Conservation (phyloP, 176 grass and related monocot genomes). For the Canna indica region DNA sequence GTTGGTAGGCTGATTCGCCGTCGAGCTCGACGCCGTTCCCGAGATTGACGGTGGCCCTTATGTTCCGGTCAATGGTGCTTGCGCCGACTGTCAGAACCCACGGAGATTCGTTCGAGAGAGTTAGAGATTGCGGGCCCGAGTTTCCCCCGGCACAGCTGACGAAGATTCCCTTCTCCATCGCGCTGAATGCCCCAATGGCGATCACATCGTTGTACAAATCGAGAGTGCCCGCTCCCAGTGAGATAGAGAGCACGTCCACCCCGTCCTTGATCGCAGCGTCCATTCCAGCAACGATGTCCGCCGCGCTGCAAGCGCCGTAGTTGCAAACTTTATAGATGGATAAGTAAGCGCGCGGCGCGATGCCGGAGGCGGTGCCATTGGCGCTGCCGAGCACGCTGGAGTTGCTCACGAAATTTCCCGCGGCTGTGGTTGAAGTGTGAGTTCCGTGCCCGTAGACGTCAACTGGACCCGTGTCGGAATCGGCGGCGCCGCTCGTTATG, state of each 20-base stretch:
- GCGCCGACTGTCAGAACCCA: conserved; percentile 65
- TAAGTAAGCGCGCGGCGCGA: conserved; percentile 38
- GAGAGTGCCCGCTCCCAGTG: background rate
- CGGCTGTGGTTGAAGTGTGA: conserved; percentile 46
- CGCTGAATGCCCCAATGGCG: conserved; percentile 21
- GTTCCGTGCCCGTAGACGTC: conserved; percentile 41
- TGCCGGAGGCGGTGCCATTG: conserved; percentile 36
- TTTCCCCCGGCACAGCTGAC: conserved; percentile 43
- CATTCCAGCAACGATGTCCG: conserved; percentile 28
- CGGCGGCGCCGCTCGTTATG: background rate
- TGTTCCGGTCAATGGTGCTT: conserved; percentile 44
- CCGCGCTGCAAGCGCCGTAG: background rate
- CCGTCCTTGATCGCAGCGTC: conserved; percentile 43
- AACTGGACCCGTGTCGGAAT: background rate
- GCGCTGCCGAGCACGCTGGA: conserved; percentile 39
- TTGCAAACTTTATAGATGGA: conserved; percentile 43
- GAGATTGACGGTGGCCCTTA: conserved; percentile 25
- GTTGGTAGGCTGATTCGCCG: conserved; percentile 41
- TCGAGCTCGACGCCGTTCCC: conserved; percentile 31
- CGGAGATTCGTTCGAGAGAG: conserved; percentile 36
- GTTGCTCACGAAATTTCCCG: conserved; percentile 21
- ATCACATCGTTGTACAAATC: conserved; percentile 27
- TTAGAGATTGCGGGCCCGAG: conserved; percentile 2
- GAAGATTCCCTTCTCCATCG: conserved; percentile 27
- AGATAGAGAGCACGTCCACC: conserved; percentile 41